Evolutionary conservation across 768 basidiomycete species (phyloP).

Genomic region (Russula virescens): DNA sequence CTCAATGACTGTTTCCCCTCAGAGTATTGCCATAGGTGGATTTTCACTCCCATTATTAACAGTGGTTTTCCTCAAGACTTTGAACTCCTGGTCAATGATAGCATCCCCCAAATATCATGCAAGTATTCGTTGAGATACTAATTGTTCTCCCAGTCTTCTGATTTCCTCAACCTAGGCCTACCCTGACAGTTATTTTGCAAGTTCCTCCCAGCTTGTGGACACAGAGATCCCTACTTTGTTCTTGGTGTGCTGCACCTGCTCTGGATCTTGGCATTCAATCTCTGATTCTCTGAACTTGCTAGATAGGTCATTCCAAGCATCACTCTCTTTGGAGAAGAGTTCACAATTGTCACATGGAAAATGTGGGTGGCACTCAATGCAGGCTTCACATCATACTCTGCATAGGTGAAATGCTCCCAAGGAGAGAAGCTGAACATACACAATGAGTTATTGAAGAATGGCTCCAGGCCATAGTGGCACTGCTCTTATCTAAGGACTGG

Average conservation of each 20-base stretch:
- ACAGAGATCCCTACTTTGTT: constrained; percentile 85
- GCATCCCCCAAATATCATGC: no score
- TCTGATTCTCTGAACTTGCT: constrained; percentile 9
- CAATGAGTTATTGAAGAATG: constrained; percentile 75
- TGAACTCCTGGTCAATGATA: no score
- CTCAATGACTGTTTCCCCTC: no score
- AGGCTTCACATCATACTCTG: constrained; percentile 88
- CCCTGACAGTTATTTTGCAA: constrained; percentile 29
- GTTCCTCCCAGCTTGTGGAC: constrained; percentile 79
- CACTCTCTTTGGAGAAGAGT: constrained; percentile 87
- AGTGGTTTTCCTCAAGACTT: no score
- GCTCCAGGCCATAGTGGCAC: constrained; percentile 65
- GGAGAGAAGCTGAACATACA: constrained; percentile 80
- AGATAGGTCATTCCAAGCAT: constrained; percentile 88
- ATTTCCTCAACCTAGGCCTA: neutral
- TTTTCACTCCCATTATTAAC: no score
- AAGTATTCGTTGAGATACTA: no score
- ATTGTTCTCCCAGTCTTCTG: neutral
- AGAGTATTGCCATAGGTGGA: no score
- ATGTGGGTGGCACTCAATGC: constrained; percentile 74
- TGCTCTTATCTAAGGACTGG: constrained; percentile 70
- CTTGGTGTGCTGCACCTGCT: constrained; percentile 49
- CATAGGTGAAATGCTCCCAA: constrained; percentile 86
- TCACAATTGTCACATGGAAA: constrained; percentile 77
- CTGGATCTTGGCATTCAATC: neutral